These are phyloP conservation scores for Cystobasidiaceae sp. DNA, from an alignment of 1,284 basidiomycete species.

Conservation along the genomic window DNA sequence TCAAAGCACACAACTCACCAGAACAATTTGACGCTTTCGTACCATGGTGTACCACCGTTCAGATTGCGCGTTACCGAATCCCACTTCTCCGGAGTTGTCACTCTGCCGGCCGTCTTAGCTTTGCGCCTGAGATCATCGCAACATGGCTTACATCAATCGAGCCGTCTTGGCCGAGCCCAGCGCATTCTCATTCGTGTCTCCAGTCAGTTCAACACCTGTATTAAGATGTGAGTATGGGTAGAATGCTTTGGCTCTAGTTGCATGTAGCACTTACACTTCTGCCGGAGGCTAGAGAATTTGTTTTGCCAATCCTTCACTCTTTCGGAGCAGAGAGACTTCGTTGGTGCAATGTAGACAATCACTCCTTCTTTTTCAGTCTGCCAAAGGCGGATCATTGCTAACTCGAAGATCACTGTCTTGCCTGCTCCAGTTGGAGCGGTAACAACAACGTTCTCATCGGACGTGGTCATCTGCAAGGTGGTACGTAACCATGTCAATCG, in stretches of 20 bases:
- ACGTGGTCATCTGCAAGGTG: slow-evolving; percentile 57
- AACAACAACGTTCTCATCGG: slow-evolving; percentile 66
- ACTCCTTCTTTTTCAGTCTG: slow-evolving; percentile 54
- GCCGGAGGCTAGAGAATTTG: slow-evolving; percentile 67
- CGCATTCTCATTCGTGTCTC: slow-evolving; percentile 67
- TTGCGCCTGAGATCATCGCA: too few species aligned
- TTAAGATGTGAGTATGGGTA: not conserved
- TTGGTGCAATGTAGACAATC: slow-evolving; percentile 78
- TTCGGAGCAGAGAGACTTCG: slow-evolving; percentile 66
- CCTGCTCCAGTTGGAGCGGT: slow-evolving; percentile 85
- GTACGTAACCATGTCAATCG: not conserved
- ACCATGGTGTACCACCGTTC: slow-evolving; percentile 47
- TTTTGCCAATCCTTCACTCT: slow-evolving; percentile 73
- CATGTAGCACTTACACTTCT: slow-evolving; percentile 45
- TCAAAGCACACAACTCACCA: slow-evolving; percentile 24
- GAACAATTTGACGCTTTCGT: slow-evolving; percentile 52
- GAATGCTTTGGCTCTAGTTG: slow-evolving; percentile 55
- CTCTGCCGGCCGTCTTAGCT: too few species aligned
- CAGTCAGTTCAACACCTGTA: slow-evolving; percentile 80
- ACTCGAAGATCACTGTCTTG: slow-evolving; percentile 85
- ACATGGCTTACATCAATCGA: slow-evolving; percentile 63
- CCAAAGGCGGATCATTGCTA: slow-evolving; percentile 76
- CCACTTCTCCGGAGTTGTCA: slow-evolving; percentile 79
- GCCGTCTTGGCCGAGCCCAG: slow-evolving; percentile 61
- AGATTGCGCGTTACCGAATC: slow-evolving; percentile 81